Base-by-base conservation (phyloP, 1,139 yeast genomes). In the Meyerozyma sp. region DNA sequence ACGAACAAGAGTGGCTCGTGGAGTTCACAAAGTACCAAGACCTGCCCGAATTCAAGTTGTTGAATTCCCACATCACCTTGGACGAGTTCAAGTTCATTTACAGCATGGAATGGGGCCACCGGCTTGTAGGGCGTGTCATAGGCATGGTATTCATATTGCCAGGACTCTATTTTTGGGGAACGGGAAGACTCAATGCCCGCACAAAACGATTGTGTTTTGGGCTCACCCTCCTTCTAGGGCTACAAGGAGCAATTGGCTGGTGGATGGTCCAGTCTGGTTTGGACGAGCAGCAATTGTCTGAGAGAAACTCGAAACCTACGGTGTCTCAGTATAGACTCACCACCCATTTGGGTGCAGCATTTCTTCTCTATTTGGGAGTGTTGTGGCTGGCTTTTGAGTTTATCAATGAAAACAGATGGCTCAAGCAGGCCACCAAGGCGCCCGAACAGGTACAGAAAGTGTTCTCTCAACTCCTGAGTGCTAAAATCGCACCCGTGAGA, bases 201-300 rank as follows among this genome's bases (percentile, higher is more conserved):
- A 83, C 88, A 3, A 84, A 90, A 41, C 71, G 71, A 46, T 75
- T 90, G 49, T 71, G 93, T 16, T 64, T 86, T 23, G 85, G 87
- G 2, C 77, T 94, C 42, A 79, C 95, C 36, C 82, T 77, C 1
- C 69, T 93, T 43, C 73, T 94, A 46, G 98, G 96, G 10, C 68
- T 94, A 40, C 98, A 94, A 70, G 98, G 98, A 40, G 84, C 84
- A 44, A 85, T 94, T 54, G 98, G 98, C 32, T 94, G 98, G 98
- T 94, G 99, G 99, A 94, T 94, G 99, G 98, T 94, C 45, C 83
- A 86, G 56, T 88, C 96, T 6, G 99, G 99, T 37, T 75, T 94
- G 49, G 95, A 91, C 59, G 85, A 86, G 59, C 77, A 84, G 42
- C 84, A 85, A 56, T 69, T 94, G 45, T 78, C 78, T 28, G 95